Conservation (phyloP, 2,329 filamentous ascomycete species). For the Periconia sp. region DNA sequence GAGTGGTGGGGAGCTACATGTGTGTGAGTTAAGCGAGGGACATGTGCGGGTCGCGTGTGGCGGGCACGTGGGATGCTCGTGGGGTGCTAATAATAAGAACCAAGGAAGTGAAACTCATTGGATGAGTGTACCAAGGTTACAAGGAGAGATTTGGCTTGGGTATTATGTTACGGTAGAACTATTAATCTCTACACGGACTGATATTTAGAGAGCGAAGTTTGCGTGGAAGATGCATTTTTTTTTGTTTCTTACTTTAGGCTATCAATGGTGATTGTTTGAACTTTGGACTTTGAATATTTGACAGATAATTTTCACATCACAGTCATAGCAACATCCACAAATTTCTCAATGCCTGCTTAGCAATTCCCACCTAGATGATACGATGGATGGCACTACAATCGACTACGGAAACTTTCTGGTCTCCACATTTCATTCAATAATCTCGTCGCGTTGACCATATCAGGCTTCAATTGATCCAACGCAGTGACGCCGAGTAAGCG, state of each 20-base stretch:
- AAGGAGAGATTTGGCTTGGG: too few relatives aligned
- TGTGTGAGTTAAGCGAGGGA: neutral
- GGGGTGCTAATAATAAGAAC: neutral
- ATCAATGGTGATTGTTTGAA: too few relatives aligned
- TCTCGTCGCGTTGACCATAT: slow-evolving; percentile 56
- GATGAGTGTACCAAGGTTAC: neutral
- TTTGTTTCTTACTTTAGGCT: too few relatives aligned
- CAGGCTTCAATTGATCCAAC: slow-evolving; percentile 62
- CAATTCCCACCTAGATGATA: neutral
- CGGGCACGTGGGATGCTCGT: neutral
- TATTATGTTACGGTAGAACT: too few relatives aligned
- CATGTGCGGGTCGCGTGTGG: neutral
- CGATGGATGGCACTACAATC: slow-evolving; percentile 16
- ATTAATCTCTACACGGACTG: too few relatives aligned
- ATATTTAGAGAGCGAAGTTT: too few relatives aligned
- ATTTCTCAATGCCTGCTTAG: too few relatives aligned
- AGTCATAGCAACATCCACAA: neutral
- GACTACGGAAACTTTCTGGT: slow-evolving; percentile 29
- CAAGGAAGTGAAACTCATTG: neutral
- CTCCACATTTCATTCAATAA: slow-evolving; percentile 40
- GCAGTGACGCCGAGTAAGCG: slow-evolving; percentile 65
- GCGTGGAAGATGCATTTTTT: too few relatives aligned
- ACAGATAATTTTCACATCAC: too few relatives aligned
- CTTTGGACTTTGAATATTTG: too few relatives aligned
- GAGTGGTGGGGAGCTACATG: neutral